Evolutionary conservation across 192 early-diverging fungal genomes (phyloP).

Genomic region (Spinellus fusiger): DNA sequence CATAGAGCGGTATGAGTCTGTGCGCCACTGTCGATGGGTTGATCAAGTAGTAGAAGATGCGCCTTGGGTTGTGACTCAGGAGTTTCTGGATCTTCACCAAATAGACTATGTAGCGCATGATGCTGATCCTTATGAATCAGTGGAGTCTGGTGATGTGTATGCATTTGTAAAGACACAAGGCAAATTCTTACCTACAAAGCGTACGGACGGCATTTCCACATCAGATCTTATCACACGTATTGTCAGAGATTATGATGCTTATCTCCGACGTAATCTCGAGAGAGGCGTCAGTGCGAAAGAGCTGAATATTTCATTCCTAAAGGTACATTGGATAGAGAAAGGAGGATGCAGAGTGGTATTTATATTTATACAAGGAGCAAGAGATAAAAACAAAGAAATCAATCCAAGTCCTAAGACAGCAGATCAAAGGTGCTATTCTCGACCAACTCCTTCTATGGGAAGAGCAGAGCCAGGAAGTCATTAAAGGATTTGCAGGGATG

Average conservation of each 20-base stretch:
- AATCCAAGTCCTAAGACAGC: slow-evolving; percentile 60
- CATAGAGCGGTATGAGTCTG: slow-evolving; percentile 69
- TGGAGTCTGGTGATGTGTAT: slow-evolving; percentile 70
- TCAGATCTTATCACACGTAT: slow-evolving; percentile 83
- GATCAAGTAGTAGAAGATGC: slow-evolving; percentile 74
- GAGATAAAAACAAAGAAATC: slow-evolving; percentile 71
- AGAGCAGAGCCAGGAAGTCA: slow-evolving; percentile 68
- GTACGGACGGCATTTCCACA: slow-evolving; percentile 79
- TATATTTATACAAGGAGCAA: slow-evolving; percentile 45
- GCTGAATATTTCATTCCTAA: slow-evolving; percentile 74
- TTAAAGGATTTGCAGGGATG: slow-evolving; percentile 60
- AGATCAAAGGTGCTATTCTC: slow-evolving; percentile 61
- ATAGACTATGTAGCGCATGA: slow-evolving; percentile 87
- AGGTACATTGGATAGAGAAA: slow-evolving; percentile 33
- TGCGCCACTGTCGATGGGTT: slow-evolving; percentile 82
- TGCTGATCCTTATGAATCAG: slow-evolving; percentile 69
- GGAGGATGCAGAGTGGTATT: neutral
- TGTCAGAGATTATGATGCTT: slow-evolving; percentile 81
- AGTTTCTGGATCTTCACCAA: slow-evolving; percentile 67
- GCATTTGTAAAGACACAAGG: slow-evolving; percentile 77
- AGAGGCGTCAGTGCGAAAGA: slow-evolving; percentile 77
- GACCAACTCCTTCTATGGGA: slow-evolving; percentile 69
- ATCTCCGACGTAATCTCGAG: slow-evolving; percentile 79
- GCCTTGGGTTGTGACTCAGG: slow-evolving; percentile 76
- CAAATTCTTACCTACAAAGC: slow-evolving; percentile 57